Evolutionary conservation across 495 filamentous ascomycete species (phyloP), one percentile per base, ranked within the genome.

Genomic region (Wilcoxina mikolae): DNA sequence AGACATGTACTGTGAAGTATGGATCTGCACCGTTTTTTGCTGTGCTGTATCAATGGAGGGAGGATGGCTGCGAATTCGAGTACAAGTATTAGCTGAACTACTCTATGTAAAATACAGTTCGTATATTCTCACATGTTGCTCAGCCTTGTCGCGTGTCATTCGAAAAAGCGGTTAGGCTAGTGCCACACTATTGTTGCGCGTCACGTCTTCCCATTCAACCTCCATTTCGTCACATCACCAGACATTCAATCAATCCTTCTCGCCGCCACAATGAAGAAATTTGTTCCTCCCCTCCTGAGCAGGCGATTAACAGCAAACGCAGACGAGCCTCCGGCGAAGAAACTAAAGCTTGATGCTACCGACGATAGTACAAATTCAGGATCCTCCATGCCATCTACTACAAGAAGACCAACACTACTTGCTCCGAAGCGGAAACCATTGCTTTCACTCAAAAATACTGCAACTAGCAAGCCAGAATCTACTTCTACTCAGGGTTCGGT

Each of bases 401-500:
- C 52, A 45, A 59, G n/a, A 39, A 25, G 22, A 12, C 27, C 27
- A 11, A 27, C 11, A 4, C 27, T 23, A 9, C 10, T 43, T 24
- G 17, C 39, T 15, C 22, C 47, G 17, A 31, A 26, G 0, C 59
- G 74, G 25, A 73, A 73, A 41, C 75, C 75, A 31, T 62, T 78
- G 2, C 44, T 73, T 3, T 50, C 66, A 2, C 63, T 73, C 4
- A 57, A 57, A 12, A 76, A 74, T 54, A 60, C 68, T 2, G 41
- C 61, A 25, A 39, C 44, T 15, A 38, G 15, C 15, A 46, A 42
- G 22, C 46, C 46, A 11, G 42, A 24, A 23, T 22, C 33, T 15
- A 22, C 58, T 15, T 12, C 41, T 18, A 15, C 48, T 15, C 9
- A 26, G 22, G 1, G 50, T 18, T 10, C 51, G 15, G 49, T 35